Base-by-base conservation (phyloP, 768 basidiomycete genomes). In the Cyclocybe cylindracea region DNA sequence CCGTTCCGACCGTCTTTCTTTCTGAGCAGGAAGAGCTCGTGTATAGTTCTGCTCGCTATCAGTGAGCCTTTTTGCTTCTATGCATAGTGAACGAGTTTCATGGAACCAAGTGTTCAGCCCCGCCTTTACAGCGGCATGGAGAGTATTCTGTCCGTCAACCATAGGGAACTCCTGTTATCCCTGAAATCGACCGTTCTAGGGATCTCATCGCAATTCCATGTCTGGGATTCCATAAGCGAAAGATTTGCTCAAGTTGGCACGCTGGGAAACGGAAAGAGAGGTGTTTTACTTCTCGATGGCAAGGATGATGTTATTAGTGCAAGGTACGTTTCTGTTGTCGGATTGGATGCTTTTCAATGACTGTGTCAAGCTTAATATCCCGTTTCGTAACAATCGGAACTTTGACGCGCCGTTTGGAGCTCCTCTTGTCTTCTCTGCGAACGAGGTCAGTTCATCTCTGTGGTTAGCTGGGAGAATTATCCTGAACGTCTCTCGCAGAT, bases 381-480 rank as follows among this genome's bases (percentile, higher is more conserved):
- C 78, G 85, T 5, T 92, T 92, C 65, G 54, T 89, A 31, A 76
- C 72, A 6, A 84, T 93, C 43, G 91, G 91, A 6, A 83, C 82
- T 0, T 64, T 85, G 2, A 62, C 88, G 36, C 81, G 89, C 40
- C 79, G 91, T 16, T 61, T 92, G 6, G 89, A 93, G 46, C 66
- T 68, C 2, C 62, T 89, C 3, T 56, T 84, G 3, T 65, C 66
- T 11, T 55, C 59, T 7, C 62, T 87, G n/a, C 77, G 81, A 41
- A 53, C 59, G 35, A 80, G 77, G 89, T 89, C 50, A 44, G 67
- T 51, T 34, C 13, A 9, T 19, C 14, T 34, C 37, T 43, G 24
- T 29, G 41, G 16, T 8, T 13, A 39, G 31, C 10, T 16, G 46
- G n/a, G 10, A 10, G 29, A 40, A 29, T 40, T 46, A 48, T 19